A percentile compares a stretch with the other conserved stretches of the same genome.
phyloP scores from a whole-genome alignment of 2,329 filamentous ascomycete species.

The Xylariaceae sp. region DNA sequence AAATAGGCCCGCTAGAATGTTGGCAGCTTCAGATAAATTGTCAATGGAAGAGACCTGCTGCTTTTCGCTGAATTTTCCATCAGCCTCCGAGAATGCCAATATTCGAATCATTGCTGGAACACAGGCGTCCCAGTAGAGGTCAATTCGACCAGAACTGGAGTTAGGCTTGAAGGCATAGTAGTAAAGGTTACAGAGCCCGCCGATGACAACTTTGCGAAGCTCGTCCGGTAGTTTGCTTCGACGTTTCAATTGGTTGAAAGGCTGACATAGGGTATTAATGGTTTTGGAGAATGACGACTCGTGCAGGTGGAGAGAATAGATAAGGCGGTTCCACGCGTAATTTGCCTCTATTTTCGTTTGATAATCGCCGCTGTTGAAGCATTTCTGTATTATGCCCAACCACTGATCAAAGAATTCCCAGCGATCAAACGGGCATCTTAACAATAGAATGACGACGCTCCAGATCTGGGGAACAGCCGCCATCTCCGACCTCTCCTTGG shows the following conservation, averaged over 20 bases:
- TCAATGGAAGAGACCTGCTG: constrained; percentile 39
- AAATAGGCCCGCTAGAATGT: constrained; percentile 70
- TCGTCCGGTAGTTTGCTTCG: constrained; percentile 57
- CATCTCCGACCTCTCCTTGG: constrained; percentile 58
- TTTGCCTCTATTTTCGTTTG: constrained; percentile 72
- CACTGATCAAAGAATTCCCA: constrained; percentile 74
- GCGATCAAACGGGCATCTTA: constrained; percentile 60
- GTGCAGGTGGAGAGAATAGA: constrained; percentile 67
- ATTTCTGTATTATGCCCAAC: constrained; percentile 74
- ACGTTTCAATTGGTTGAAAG: constrained; percentile 66
- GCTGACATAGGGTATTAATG: constrained; percentile 54
- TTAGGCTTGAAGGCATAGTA: constrained; percentile 79
- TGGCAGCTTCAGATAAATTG: constrained; percentile 56
- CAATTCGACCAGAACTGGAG: constrained; percentile 60
- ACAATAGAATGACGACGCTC: constrained; percentile 74
- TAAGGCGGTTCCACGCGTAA: constrained; percentile 78
- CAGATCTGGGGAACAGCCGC: constrained; percentile 79
- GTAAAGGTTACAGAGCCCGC: constrained; percentile 72
- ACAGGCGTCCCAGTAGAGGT: constrained; percentile 74
- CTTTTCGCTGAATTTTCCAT: constrained; percentile 32
- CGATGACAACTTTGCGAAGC: constrained; percentile 55
- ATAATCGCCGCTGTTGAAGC: constrained; percentile 75
- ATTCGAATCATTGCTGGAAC: constrained; percentile 61
- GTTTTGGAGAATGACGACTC: constrained; percentile 56
- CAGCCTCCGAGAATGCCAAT: constrained; percentile 42